Percentiles rank a stretch among this genome's conserved stretches.
Evolutionary conservation across 2,329 filamentous ascomycete species (phyloP).

Genomic region (Furcasterigmium sp.): DNA sequence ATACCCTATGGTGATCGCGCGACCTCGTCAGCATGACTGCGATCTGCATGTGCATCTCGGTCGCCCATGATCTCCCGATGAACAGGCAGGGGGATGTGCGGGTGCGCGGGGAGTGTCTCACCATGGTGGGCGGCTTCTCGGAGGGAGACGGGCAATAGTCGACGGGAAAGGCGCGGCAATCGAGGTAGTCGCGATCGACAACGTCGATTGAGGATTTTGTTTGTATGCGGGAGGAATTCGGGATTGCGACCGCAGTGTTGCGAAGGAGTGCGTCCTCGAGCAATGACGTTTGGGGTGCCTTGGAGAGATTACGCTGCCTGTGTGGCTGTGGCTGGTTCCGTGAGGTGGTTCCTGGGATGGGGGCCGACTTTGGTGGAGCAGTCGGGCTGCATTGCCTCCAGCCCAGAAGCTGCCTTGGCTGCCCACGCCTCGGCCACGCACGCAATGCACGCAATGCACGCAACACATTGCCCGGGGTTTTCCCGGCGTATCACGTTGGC

Average conservation of each 20-base stretch:
- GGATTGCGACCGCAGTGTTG: background rate
- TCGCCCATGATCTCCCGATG: background rate
- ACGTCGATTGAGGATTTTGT: no score
- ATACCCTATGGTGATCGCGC: slow-evolving; percentile 31
- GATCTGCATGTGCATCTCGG: no score
- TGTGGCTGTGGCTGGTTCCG: no score
- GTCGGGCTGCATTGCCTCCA: no score
- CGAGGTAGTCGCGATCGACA: no score
- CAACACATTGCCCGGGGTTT: background rate
- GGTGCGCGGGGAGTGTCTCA: slow-evolving; percentile 13
- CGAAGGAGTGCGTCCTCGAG: background rate
- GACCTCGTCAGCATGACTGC: no score
- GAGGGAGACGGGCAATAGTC: slow-evolving; percentile 4
- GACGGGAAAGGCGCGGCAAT: no score
- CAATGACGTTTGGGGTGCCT: slow-evolving; percentile 10
- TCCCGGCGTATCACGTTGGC: no score
- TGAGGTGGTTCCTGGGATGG: slow-evolving; percentile 13
- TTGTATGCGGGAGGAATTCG: background rate
- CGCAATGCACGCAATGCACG: no score
- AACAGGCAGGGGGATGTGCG: slow-evolving; percentile 1
- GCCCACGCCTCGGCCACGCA: no score
- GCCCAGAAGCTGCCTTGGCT: background rate
- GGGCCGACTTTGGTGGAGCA: slow-evolving; percentile 4
- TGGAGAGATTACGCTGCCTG: slow-evolving; percentile 12
- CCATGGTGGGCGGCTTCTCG: slow-evolving; percentile 14